A percentile compares a stretch with the other conserved stretches of the same genome.
phyloP scores from a whole-genome alignment of 257 asterid species.

The Solanum bulbocastanum region DNA sequence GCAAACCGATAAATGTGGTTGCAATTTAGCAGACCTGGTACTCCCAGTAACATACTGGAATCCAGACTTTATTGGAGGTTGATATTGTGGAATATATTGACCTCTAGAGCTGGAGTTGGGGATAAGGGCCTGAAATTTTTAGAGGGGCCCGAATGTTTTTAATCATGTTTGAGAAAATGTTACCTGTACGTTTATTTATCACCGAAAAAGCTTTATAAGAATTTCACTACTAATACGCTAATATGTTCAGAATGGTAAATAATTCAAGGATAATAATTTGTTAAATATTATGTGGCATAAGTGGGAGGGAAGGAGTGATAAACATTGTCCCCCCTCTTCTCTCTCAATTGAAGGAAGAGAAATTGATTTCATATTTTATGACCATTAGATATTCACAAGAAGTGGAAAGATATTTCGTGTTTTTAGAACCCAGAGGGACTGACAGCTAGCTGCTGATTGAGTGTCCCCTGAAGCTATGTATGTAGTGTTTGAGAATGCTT shows the following conservation, averaged over 20 bases:
- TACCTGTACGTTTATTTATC: not conserved
- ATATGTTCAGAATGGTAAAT: not conserved
- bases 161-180: not conserved
- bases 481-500: not conserved
- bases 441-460: not conserved
- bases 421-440: not conserved
- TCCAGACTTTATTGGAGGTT: not conserved
- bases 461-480: not conserved
- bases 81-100: not conserved
- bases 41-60: not conserved
- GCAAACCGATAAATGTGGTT: not conserved
- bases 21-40: not conserved
- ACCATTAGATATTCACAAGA: not conserved
- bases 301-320: not conserved
- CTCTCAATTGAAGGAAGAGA: not conserved
- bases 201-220: not conserved
- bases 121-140: not conserved
- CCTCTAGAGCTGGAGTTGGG: not conserved
- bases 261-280: not conserved
- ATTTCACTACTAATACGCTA: not conserved
- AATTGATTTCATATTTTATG: not conserved
- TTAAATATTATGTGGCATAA: not conserved
- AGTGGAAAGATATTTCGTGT: not conserved
- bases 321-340: not conserved
- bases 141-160: not conserved